These are phyloP conservation scores for Metschnikowia aberdeeniae DNA, from an alignment of 805 yeast species.

Conservation along the genomic window DNA sequence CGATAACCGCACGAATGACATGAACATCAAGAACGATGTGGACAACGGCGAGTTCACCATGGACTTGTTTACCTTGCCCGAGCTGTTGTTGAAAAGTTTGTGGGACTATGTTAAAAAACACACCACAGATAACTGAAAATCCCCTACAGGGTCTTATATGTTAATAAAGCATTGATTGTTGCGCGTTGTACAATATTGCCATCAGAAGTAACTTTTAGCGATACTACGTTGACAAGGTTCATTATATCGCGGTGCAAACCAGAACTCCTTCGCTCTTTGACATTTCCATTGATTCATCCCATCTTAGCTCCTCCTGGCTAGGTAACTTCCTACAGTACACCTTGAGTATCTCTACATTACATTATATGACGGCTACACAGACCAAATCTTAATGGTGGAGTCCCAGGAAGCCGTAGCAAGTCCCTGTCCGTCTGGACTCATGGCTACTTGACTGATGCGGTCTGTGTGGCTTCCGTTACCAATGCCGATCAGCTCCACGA, in stretches of 20 bases:
- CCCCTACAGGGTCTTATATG: not conserved
- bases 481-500: constrained; percentile 56
- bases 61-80: constrained; percentile 93
- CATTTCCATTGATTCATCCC: no score
- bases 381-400: constrained; percentile 65
- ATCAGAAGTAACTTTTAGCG: no score
- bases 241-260: no score
- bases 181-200: not conserved
- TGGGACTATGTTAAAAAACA: constrained; percentile 92
- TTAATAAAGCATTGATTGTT: constrained; percentile 3
- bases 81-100: constrained; percentile 80
- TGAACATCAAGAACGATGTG: constrained; percentile 92
- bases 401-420: constrained; percentile 83
- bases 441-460: constrained; percentile 57
- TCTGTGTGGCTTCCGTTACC: constrained; percentile 50
- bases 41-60: constrained; percentile 97
- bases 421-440: constrained; percentile 72
- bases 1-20: constrained; percentile 89
- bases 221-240: no score
- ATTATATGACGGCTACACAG: constrained; percentile 12
- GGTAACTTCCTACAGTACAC: no score
- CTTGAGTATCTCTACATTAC: no score
- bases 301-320: no score
- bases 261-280: no score
- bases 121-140: constrained; percentile 23